phyloP scores from a whole-genome alignment of 1,284 basidiomycete genomes.

The Earliella scabrosa region DNA sequence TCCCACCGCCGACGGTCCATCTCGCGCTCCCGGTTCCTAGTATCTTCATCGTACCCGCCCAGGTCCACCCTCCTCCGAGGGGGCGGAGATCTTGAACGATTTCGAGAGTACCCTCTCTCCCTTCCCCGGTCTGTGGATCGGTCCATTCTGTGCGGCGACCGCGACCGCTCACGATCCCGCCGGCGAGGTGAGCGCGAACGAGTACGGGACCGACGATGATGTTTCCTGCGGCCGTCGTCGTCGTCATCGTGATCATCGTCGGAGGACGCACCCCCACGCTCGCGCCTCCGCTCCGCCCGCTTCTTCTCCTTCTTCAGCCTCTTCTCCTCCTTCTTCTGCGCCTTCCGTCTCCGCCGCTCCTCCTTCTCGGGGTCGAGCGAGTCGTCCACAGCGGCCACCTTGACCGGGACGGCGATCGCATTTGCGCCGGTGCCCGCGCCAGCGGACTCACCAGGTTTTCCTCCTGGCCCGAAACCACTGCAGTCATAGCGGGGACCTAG shows the following conservation, averaged over 20 bases:
- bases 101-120: conserved; percentile 7
- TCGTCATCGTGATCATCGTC: conserved; percentile 16
- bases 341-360: conserved; percentile 59
- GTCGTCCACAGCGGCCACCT: conserved; percentile 33
- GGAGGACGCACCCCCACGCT: conserved; percentile 23
- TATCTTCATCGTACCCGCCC: conserved; percentile 44
- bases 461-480: conserved; percentile 67
- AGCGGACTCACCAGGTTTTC: conserved; percentile 41
- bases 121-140: not conserved
- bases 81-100: conserved; percentile 33
- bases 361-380: conserved; percentile 52
- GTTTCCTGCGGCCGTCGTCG: not conserved
- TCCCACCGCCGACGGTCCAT: conserved; percentile 59
- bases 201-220: conserved; percentile 8
- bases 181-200: conserved; percentile 11
- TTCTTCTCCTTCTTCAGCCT: conserved; percentile 50
- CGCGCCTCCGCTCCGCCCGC: conserved; percentile 37
- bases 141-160: not conserved
- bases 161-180: conserved; percentile 36
- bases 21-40: conserved; percentile 54
- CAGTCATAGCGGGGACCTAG: not conserved
- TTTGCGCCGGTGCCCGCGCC: conserved; percentile 41
- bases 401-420: conserved; percentile 33
- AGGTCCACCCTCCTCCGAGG: conserved; percentile 25
- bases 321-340: conserved; percentile 60